Evolutionary conservation across 75 land plant species (phyloP).

Genomic region (Sequoiadendron giganteum): DNA sequence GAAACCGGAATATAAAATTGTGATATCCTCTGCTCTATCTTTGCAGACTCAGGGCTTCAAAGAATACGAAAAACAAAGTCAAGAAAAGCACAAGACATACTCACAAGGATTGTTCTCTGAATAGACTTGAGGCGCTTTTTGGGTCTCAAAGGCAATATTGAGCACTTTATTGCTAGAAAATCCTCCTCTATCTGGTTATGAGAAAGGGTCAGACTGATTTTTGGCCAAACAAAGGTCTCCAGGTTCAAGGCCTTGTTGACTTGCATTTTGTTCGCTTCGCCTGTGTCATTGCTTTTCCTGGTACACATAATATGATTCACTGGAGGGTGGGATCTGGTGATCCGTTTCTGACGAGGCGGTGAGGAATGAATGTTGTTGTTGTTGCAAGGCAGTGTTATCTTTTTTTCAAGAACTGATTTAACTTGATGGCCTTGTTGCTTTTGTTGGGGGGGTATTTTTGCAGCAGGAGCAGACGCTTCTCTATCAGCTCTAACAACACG

Average conservation of each 20-base stretch:
- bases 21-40: not conserved
- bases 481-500: conserved; percentile 9
- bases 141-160: conserved; percentile 81
- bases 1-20: not conserved
- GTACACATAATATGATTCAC: not conserved
- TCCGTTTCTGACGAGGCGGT: not conserved
- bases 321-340: not conserved
- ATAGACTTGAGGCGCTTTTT: conserved; percentile 75
- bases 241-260: not conserved
- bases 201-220: conserved; percentile 61
- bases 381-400: not conserved
- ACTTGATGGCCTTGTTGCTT: not conserved
- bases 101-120: conserved; percentile 75
- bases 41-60: no score
- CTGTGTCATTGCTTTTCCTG: conserved; percentile 1
- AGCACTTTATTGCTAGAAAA: conserved; percentile 78
- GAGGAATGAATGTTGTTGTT: not conserved
- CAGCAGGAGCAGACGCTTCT: not conserved
- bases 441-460: not conserved
- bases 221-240: conserved; percentile 44
- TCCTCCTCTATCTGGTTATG: conserved; percentile 92
- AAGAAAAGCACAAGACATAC: conserved; percentile 13
- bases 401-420: not conserved
- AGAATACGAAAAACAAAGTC: no score
- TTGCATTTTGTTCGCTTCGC: not conserved